Base-by-base conservation (phyloP, 179 eudicot species). In the Corrigiola litoralis region DNA sequence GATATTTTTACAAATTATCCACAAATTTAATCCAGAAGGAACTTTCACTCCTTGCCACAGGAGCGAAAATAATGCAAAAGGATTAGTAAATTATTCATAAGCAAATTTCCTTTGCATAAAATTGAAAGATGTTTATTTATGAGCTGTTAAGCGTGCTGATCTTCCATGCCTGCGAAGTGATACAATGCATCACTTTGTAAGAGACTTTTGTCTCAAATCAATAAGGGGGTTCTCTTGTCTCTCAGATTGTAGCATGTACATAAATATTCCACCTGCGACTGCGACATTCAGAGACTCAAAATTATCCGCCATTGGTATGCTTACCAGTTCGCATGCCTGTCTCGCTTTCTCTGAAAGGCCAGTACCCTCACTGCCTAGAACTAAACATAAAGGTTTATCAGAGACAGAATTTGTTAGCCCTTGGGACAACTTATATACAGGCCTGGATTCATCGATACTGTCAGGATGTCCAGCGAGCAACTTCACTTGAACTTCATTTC, bases 251-350 rank as follows among this genome's bases (percentile, higher is more conserved):
- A 90, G 72, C 90, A 87, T 77, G 60, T 78, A 92, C 95, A 92
- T 73, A 61, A 92, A 87, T 46, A 92, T 92, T 25, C 98, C 98
- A 57, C 97, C 94, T 1, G 97, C 97, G 32, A 92, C 97, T 1
- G 95, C 87, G 11, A 90, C 94, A 75, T 92, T 90, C 17, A 90
- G 86, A 53, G 97, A 90, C 81, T 90, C 97, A 13, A 85, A 90
- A 46, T 86, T 66, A 18, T 83, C 80, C 0, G 81, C 74, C 98
- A 90, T 92, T 32, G 84, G 95, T 62, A 92, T 92, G 81, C 86
- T 82, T 58, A 92, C 79, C 49, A 92, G 84, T 70, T 87, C 83
- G 56, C 84, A 80, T 17, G 42, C 68, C 45, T 64, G 61, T 72
- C 46, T 80, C 20, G 90, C 74, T 68, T 59, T 67, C 58, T 72